phyloP scores from a whole-genome alignment of 306 rosid genomes.

The Vigna trinervia region DNA sequence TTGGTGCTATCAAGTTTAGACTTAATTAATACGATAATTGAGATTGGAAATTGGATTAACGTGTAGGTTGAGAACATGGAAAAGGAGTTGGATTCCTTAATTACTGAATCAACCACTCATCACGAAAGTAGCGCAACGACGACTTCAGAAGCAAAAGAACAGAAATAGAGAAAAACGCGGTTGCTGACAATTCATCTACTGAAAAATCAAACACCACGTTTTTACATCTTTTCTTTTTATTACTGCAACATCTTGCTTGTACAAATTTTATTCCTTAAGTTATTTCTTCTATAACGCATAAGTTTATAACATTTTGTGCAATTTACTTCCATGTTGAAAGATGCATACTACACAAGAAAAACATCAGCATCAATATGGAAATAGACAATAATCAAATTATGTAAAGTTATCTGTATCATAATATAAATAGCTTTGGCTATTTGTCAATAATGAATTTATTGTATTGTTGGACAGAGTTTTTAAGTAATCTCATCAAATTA shows the following conservation, averaged over 20 bases:
- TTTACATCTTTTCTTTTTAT: background rate
- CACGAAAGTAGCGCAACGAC: background rate
- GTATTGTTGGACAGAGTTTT: no score
- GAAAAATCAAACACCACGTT: background rate
- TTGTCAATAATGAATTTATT: background rate
- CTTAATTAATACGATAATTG: background rate
- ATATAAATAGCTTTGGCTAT: no score
- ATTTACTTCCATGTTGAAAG: no score
- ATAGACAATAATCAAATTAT: no score
- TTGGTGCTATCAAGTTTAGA: background rate
- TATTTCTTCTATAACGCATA: background rate
- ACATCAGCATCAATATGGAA: no score
- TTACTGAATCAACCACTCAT: constrained; percentile 36
- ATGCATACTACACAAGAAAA: no score
- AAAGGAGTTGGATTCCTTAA: constrained; percentile 43
- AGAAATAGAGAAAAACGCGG: constrained; percentile 7
- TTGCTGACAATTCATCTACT: background rate
- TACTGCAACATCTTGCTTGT: background rate
- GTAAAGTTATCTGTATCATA: no score
- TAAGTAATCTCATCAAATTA: no score
- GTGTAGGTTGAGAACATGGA: constrained; percentile 57
- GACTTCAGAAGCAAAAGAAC: constrained; percentile 6
- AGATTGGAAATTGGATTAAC: background rate
- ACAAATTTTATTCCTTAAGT: background rate
- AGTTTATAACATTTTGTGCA: background rate